phyloP scores from a whole-genome alignment of 1,139 yeast genomes.

The Nakaseomyces sp. region DNA sequence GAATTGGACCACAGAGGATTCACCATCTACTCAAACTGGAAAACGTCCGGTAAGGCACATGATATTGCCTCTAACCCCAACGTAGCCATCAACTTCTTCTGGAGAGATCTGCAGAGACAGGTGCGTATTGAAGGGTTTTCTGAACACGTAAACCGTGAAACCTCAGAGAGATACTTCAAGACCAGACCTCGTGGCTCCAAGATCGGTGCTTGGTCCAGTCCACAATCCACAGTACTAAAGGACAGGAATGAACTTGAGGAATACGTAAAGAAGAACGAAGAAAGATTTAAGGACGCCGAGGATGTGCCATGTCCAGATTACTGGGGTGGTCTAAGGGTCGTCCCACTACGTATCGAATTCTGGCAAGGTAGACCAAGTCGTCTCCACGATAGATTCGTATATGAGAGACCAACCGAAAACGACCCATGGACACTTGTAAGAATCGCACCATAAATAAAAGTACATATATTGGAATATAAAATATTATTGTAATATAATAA shows the following conservation, averaged over 20 bases:
- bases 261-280: constrained; percentile 40
- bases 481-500: too few species aligned
- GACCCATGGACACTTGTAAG: constrained; percentile 57
- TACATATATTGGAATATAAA: too few species aligned
- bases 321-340: constrained; percentile 92
- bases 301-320: constrained; percentile 81
- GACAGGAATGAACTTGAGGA: constrained; percentile 56
- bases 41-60: constrained; percentile 64
- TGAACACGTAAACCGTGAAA: constrained; percentile 65
- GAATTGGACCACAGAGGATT: constrained; percentile 82
- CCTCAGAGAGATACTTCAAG: constrained; percentile 65
- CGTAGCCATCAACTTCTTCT: constrained; percentile 83
- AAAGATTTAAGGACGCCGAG: constrained; percentile 52
- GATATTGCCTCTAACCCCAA: constrained; percentile 66
- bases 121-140: constrained; percentile 85
- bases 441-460: constrained; percentile 53
- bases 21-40: constrained; percentile 90
- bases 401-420: constrained; percentile 45
- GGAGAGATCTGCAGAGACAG: constrained; percentile 86
- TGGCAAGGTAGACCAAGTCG: constrained; percentile 95
- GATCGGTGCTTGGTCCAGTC: constrained; percentile 96
- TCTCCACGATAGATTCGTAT: constrained; percentile 83
- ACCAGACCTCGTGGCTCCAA: constrained; percentile 89
- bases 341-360: constrained; percentile 86
- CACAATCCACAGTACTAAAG: constrained; percentile 59